Evolutionary conservation across 257 asterid species (phyloP), one percentile per base, ranked within the genome.

Genomic region (Thymus quinquecostatus): DNA sequence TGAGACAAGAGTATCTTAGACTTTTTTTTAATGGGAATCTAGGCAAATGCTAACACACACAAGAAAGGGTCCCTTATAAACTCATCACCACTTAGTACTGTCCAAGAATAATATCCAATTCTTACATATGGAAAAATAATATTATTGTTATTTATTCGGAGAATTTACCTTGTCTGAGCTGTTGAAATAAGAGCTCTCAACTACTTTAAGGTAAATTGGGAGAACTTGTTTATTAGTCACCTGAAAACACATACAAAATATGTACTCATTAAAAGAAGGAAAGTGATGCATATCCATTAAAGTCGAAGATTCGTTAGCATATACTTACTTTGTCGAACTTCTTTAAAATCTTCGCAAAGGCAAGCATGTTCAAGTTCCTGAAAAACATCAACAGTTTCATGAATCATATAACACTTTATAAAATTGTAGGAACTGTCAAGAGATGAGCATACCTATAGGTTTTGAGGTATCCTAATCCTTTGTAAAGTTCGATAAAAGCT

Each of bases 291-390:
- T 14, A 9, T n/a, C 45, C 64, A 64, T 13, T 12, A 5, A 14
- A 6, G 7, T 61, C 41, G 2, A 41, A 55, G 60, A 64, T 54
- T 69, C 57, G 30, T 55, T 33, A 13, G 47, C 40, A n/a, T n/a
- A 21, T 29, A 61, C 96, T 83, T 81, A 92, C 97, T 85, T 87
- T 92, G 88, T 92, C 98, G 45, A 93, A 86, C 80, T 91, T 93
- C 96, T 93, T 91, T 92, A 93, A 79, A 77, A 89, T 93, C 85
- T 93, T 93, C 61, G 70, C 91, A 82, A 93, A 93, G 69, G 98
- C 98, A 66, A 87, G 91, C 94, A 93, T 81, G 89, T 93, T 93
- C 82, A 91, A 82, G 74, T 77, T 87, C 94, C 98, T 93, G 82
- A 36, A 62, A 72, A 60, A 8, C 58, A 14, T 6, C 54, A 49